Conservation (phyloP, 108 stramenopile genomes). For the Skeletonema menzelii region DNA sequence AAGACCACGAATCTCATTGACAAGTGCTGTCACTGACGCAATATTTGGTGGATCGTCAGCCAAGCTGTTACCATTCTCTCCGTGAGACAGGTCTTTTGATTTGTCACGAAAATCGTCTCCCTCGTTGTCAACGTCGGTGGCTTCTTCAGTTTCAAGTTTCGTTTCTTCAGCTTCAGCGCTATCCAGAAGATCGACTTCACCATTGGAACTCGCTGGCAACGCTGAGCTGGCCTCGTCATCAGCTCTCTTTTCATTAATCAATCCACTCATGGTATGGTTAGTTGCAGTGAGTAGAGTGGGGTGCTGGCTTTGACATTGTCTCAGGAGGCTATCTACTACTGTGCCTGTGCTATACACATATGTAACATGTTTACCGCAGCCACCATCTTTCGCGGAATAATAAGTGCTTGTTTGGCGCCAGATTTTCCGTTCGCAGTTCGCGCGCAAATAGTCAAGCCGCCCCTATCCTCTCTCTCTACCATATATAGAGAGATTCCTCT, state of each 20-base stretch:
- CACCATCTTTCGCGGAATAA: no score
- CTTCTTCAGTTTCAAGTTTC: background rate
- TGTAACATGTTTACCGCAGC: no score
- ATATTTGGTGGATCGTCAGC: background rate
- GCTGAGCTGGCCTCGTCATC: background rate
- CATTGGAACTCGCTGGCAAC: background rate
- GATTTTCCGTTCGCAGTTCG: no score
- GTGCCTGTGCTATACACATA: no score
- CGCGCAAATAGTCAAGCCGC: no score
- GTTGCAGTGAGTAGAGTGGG: background rate
- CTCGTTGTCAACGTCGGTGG: background rate
- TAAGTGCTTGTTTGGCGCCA: no score
- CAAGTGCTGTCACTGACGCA: conserved; percentile 1
- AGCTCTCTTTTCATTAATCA: background rate
- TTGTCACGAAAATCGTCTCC: background rate
- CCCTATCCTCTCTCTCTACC: no score
- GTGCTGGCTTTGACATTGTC: no score
- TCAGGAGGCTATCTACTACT: no score
- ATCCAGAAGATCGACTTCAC: background rate
- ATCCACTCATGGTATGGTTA: background rate
- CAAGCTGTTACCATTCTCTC: background rate
- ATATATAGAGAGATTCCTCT: no score
- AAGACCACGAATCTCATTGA: background rate
- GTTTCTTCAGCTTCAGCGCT: background rate
- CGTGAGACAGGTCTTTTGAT: background rate